These are phyloP conservation scores for Trifolium repens DNA, from an alignment of 306 rosid genomes.

Conservation along the genomic window DNA sequence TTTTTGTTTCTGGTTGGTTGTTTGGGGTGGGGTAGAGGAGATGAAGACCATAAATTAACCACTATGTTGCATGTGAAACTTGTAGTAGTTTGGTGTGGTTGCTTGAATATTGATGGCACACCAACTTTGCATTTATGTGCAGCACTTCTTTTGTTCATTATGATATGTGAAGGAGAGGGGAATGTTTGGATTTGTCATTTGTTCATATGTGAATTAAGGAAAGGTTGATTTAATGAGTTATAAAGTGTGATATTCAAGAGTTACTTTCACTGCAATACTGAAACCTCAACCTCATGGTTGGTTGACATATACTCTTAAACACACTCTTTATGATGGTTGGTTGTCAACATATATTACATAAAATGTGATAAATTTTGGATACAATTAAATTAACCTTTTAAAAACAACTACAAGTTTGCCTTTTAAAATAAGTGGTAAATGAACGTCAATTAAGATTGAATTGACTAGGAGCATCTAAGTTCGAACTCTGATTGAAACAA, in stretches of 20 bases:
- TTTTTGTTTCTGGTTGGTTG: constrained; percentile 19
- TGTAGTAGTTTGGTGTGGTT: constrained; percentile 38
- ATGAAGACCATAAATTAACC: constrained; percentile 15
- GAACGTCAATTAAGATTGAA: not conserved
- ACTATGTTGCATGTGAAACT: constrained; percentile 37
- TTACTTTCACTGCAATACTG: not conserved
- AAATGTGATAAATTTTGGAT: not conserved
- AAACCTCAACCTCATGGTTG: not conserved
- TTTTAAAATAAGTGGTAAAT: not conserved
- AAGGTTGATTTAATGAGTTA: not conserved
- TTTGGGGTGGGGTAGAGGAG: constrained; percentile 36
- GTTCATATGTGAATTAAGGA: constrained; percentile 18
- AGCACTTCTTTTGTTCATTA: constrained; percentile 17
- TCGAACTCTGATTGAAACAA: not conserved
- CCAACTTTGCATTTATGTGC: constrained; percentile 42
- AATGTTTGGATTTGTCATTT: constrained; percentile 12
- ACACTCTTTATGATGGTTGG: not conserved
- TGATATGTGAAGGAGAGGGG: constrained; percentile 25
- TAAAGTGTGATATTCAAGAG: not conserved
- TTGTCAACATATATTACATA: not conserved
- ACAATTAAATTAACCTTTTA: not conserved
- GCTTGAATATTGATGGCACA: constrained; percentile 40
- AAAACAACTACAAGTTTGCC: not conserved
- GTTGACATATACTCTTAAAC: not conserved
- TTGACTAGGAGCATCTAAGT: not conserved